A percentile compares a stretch with the other conserved stretches of the same genome.
These are phyloP conservation scores for Aureobasidium vineae DNA, from an alignment of 2,329 filamentous ascomycete genomes.

Conservation along the genomic window DNA sequence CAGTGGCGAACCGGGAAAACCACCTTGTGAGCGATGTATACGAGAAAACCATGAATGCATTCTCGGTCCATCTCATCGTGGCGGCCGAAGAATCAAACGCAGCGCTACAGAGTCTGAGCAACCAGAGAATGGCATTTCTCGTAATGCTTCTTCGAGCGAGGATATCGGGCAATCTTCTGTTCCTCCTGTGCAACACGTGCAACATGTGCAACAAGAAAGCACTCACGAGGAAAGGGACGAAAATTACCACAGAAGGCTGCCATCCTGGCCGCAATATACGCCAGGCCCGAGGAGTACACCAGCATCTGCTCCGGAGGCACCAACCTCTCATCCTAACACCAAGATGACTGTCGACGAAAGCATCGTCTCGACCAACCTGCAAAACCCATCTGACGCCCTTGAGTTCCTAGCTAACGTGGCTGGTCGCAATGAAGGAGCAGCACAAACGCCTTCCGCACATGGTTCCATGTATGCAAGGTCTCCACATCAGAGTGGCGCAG, in stretches of 20 bases:
- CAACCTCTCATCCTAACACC: slow-evolving; percentile 9
- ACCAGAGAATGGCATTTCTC: background rate
- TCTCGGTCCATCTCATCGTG: slow-evolving; percentile 37
- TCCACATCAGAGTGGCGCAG: slow-evolving; percentile 25
- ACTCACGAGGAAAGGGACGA: background rate
- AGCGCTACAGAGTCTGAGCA: slow-evolving; percentile 28
- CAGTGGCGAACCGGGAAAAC: slow-evolving; percentile 36
- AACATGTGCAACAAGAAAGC: background rate
- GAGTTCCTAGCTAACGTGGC: slow-evolving; percentile 39
- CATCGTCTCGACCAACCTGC: slow-evolving; percentile 37
- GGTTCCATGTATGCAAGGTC: slow-evolving; percentile 32
- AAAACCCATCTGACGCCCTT: slow-evolving; percentile 39
- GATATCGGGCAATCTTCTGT: background rate
- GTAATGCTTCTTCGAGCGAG: background rate
- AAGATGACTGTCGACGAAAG: slow-evolving; percentile 35
- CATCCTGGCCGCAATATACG: slow-evolving; percentile 14
- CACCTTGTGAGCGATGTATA: slow-evolving; percentile 38
- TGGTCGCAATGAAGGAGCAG: slow-evolving; percentile 36
- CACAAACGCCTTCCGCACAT: slow-evolving; percentile 35
- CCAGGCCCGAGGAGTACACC: slow-evolving; percentile 9
- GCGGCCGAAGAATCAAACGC: slow-evolving; percentile 36
- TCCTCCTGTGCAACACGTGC: background rate
- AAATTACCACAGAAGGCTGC: background rate
- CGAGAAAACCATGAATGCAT: slow-evolving; percentile 39
- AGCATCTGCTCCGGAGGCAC: slow-evolving; percentile 3